Base-by-base conservation (phyloP, 2,329 filamentous ascomycete genomes). In the Cladophialophora chaetospira region DNA sequence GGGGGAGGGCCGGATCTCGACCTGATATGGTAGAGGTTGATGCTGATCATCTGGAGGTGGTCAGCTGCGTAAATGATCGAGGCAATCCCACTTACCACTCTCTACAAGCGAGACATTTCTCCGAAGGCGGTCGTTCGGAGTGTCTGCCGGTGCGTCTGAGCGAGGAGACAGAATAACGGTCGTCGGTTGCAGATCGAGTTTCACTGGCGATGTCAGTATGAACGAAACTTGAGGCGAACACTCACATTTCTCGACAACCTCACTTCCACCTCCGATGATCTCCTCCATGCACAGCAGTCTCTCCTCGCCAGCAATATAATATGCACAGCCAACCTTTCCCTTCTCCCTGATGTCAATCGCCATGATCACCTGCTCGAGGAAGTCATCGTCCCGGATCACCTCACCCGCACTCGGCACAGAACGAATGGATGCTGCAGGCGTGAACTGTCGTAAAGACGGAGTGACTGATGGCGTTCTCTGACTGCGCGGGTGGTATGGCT, bases 201-300 rank as follows among this genome's bases (percentile, higher is more conserved):
- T 83, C 63, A 88, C 84, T 87, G 53, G 8, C 6, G 51, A 58
- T 67, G 38, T 60, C 46, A 59, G 62, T 56, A 46, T 23, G 38
- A 21, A 43, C 57, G 63, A 50, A 13, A 21, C 35, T 29, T 8
- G 5, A 42, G 26, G 19, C 29, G 26, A 40, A 23, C 8, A 21
- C 19, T 64, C 71, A 79, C 77, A 64, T 3, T 80, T 84, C 58
- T 89, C 84, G n/a, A 88, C 75, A 10, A 87, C 75, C 31, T 89
- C 85, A n/a, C 83, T 70, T n/a, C 84, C 85, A 3, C 86, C 87
- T 63, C 84, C 78, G 13, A 82, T 79, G 8, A 89, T 79, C 64
- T 97, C 92, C 68, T 93, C 86, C 68, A 95, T 85, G 40, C 96
- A 78, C 57, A 83, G 87, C 3, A 97, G 72, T 31, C 79, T 84